phyloP scores from a whole-genome alignment of 345 rosid species.

The Eucalyptus coolabah region DNA sequence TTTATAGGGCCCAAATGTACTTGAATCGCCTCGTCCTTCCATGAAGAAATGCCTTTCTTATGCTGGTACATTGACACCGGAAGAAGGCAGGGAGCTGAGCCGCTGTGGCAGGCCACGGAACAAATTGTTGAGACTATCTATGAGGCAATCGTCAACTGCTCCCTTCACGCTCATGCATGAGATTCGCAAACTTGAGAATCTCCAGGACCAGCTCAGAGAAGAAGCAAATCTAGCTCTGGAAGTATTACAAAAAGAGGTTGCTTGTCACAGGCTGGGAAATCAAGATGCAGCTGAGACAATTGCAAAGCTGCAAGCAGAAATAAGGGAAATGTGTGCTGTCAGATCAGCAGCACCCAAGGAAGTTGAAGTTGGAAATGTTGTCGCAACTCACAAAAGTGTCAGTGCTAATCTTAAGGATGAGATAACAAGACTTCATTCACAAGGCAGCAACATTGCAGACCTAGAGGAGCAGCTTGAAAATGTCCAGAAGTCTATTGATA shows the following conservation, averaged over 20 bases:
- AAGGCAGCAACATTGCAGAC: slow-evolving; percentile 86
- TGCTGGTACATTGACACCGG: slow-evolving; percentile 46
- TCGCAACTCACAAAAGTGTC: slow-evolving; percentile 74
- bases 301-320: slow-evolving; percentile 95
- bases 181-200: slow-evolving; percentile 97
- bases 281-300: slow-evolving; percentile 99
- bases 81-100: slow-evolving; percentile 41
- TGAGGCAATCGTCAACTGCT: slow-evolving; percentile 91
- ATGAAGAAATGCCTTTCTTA: slow-evolving; percentile 90
- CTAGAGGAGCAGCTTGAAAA: slow-evolving; percentile 95
- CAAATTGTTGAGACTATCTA: slow-evolving; percentile 61
- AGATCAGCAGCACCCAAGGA: slow-evolving; percentile 37
- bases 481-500: slow-evolving; percentile 96
- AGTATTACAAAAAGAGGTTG: slow-evolving; percentile 94
- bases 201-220: slow-evolving; percentile 93
- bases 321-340: slow-evolving; percentile 79
- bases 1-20: slow-evolving; percentile 30
- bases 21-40: slow-evolving; percentile 50
- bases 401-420: slow-evolving; percentile 95
- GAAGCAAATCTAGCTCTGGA: slow-evolving; percentile 95
- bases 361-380: slow-evolving; percentile 38
- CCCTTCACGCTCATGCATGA: slow-evolving; percentile 97
- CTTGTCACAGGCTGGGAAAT: slow-evolving; percentile 93
- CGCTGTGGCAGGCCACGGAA: slow-evolving; percentile 48
- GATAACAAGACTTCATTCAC: slow-evolving; percentile 97